Percentiles rank a stretch among this genome's conserved stretches.
Evolutionary conservation across 2,329 filamentous ascomycete genomes (phyloP).

Genomic region (Boeremia lycopersici): DNA sequence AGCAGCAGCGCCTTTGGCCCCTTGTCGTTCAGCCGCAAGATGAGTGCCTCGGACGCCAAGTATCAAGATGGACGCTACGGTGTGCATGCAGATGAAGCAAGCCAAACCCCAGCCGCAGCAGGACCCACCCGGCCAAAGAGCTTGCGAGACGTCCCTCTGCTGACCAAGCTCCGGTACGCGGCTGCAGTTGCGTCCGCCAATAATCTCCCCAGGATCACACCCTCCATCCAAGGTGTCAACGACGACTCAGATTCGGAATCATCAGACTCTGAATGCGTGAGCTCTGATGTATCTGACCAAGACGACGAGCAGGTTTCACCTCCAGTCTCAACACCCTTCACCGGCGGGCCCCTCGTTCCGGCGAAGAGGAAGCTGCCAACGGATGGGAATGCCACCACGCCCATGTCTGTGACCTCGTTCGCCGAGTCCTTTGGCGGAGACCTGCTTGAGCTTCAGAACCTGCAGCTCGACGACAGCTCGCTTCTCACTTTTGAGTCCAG

Average conservation of each 20-base stretch:
- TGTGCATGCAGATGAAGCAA: constrained; percentile 17
- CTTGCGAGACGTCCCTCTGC: constrained; percentile 35
- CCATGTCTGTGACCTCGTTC: constrained; percentile 43
- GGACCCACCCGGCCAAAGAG: constrained; percentile 24
- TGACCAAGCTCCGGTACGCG: constrained; percentile 41
- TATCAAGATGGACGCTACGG: constrained; percentile 58
- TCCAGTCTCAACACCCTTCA: constrained; percentile 18
- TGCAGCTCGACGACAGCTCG: constrained; percentile 38
- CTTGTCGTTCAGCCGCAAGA: constrained; percentile 57
- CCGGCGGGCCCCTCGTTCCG: constrained; percentile 26
- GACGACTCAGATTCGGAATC: constrained; percentile 38
- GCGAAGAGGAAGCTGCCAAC: constrained; percentile 43
- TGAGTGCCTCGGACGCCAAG: constrained; percentile 58
- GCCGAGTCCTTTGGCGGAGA: constrained; percentile 43
- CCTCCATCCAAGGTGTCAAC: constrained; percentile 24
- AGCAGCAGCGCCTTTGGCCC: constrained; percentile 59
- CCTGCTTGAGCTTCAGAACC: constrained; percentile 28
- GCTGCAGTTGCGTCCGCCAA: constrained; percentile 32
- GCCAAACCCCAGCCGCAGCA: not conserved
- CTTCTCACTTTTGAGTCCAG: constrained; percentile 41
- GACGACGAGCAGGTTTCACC: constrained; percentile 27
- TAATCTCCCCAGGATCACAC: constrained; percentile 23
- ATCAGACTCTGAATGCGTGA: constrained; percentile 31
- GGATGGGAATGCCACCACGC: constrained; percentile 46
- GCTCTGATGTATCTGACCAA: constrained; percentile 25